Percentiles rank a stretch among this genome's conserved stretches.
phyloP scores from a whole-genome alignment of 2,329 filamentous ascomycete species.

The Epichloe bromicola region DNA sequence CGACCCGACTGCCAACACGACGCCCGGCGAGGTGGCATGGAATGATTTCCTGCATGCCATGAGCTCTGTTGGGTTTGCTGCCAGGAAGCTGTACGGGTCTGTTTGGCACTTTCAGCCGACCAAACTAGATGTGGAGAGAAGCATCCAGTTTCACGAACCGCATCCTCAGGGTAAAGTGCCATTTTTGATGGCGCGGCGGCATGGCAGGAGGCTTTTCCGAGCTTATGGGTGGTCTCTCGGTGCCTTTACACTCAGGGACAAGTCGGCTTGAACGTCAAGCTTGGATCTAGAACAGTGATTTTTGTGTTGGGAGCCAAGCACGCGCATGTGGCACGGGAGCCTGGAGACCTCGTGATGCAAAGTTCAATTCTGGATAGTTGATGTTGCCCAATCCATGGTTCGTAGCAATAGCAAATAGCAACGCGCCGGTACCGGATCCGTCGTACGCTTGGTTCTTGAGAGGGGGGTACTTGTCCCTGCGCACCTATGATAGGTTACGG shows the following conservation, averaged over 20 bases:
- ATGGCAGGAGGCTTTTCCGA: slow-evolving; percentile 34
- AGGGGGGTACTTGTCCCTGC: too few species aligned
- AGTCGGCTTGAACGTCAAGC: not conserved
- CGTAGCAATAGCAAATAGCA: too few species aligned
- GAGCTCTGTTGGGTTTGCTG: slow-evolving; percentile 33
- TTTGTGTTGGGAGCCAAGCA: too few species aligned
- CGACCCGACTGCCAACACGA: slow-evolving; percentile 20
- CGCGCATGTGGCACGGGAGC: too few species aligned
- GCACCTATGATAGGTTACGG: too few species aligned
- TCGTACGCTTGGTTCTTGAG: too few species aligned
- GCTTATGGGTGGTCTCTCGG: slow-evolving; percentile 36
- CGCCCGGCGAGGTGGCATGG: slow-evolving; percentile 38
- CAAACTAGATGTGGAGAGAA: slow-evolving; percentile 26
- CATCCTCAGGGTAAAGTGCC: slow-evolving; percentile 41
- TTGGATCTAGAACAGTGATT: too few species aligned
- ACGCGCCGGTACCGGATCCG: too few species aligned
- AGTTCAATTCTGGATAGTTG: too few species aligned
- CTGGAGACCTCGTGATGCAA: too few species aligned
- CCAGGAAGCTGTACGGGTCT: slow-evolving; percentile 46
- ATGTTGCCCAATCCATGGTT: too few species aligned
- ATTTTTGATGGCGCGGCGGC: slow-evolving; percentile 29
- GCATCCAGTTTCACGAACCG: slow-evolving; percentile 49
- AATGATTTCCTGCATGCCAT: slow-evolving; percentile 41
- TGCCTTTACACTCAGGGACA: slow-evolving; percentile 26
- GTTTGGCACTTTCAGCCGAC: slow-evolving; percentile 44